Evolutionary conservation across 306 rosid genomes (phyloP).

Genomic region (Carpinus fangiana): DNA sequence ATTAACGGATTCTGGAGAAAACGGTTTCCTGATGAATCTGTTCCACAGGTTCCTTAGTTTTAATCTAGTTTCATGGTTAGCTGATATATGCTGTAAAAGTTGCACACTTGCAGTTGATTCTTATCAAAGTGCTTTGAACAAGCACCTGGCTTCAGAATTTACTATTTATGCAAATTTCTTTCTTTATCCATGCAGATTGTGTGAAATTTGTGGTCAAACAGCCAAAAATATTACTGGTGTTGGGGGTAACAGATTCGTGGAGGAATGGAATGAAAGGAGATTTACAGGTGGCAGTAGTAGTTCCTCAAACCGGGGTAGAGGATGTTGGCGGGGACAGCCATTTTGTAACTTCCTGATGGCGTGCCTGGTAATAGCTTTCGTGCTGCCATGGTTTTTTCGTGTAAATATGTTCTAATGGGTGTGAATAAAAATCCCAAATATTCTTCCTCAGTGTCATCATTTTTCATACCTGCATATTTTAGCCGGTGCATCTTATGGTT

Average conservation of each 20-base stretch:
- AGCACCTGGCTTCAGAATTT: constrained; percentile 9
- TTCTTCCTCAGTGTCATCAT: constrained; percentile 24
- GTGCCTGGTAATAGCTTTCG: constrained; percentile 90
- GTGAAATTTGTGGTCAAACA: constrained; percentile 85
- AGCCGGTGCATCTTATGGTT: constrained; percentile 17
- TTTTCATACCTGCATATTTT: constrained; percentile 22
- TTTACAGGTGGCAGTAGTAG: constrained; percentile 27
- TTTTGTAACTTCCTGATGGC: constrained; percentile 99
- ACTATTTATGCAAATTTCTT: constrained; percentile 12
- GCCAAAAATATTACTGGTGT: constrained; percentile 64
- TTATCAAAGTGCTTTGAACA: background rate
- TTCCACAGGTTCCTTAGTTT: background rate
- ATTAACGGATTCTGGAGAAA: constrained; percentile 2
- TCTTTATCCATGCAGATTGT: constrained; percentile 46
- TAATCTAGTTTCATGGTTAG: background rate
- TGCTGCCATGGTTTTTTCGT: constrained; percentile 95
- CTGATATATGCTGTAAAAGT: constrained; percentile 9
- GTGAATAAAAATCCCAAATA: constrained; percentile 8
- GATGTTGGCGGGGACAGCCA: constrained; percentile 89
- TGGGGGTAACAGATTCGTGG: constrained; percentile 58
- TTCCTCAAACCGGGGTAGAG: constrained; percentile 42
- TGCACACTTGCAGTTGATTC: background rate
- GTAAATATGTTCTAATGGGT: constrained; percentile 68
- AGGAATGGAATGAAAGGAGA: constrained; percentile 83
- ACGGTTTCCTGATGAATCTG: background rate